Percentiles rank a stretch among this genome's conserved stretches.
Conservation (phyloP, 768 basidiomycete genomes). For the Tylopilus cervinicoccineus region DNA sequence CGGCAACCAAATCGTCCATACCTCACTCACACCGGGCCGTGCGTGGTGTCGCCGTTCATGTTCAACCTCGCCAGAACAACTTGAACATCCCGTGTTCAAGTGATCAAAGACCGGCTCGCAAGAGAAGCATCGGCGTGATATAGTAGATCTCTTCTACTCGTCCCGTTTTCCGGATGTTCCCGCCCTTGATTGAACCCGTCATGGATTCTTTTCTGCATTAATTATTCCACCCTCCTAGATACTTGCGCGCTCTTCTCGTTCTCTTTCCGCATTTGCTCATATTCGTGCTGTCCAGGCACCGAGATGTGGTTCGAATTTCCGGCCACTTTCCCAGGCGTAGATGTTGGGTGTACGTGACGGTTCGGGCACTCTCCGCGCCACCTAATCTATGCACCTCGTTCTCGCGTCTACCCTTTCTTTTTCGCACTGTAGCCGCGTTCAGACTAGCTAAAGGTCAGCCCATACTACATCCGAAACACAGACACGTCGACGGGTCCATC, state of each 20-base stretch:
- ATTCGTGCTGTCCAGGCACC: conserved; percentile 15
- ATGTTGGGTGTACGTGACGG: neutral
- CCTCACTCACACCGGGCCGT: neutral
- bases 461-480: neutral
- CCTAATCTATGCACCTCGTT: neutral
- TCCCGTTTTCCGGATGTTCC: neutral
- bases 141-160: neutral
- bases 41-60: neutral
- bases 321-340: conserved; percentile 3
- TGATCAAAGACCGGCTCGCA: neutral
- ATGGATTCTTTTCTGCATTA: neutral
- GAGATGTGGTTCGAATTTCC: conserved; percentile 5
- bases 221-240: conserved; percentile 1
- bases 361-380: neutral
- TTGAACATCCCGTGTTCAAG: conserved; percentile 2
- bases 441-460: neutral
- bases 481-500: neutral
- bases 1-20: neutral
- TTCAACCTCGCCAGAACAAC: neutral
- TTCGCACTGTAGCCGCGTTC: neutral
- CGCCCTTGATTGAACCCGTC: neutral
- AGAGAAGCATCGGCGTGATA: neutral
- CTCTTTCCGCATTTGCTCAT: conserved; percentile 9
- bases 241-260: neutral
- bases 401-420: neutral